Conservation (phyloP, 768 basidiomycete species). For the Lentinula guzmanii region DNA sequence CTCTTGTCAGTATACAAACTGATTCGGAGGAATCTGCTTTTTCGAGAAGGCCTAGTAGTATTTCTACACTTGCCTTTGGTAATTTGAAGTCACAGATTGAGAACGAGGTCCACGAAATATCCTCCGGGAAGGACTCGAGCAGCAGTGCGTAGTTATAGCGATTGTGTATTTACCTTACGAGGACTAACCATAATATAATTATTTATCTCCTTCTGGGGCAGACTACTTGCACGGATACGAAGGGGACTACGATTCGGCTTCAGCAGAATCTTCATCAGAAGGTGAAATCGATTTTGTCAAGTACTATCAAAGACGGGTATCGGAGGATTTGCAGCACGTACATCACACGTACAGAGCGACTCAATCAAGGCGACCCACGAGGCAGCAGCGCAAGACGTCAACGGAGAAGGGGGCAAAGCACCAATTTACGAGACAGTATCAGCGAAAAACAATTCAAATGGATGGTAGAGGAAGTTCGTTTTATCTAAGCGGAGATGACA, state of each 20-base stretch:
- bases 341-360: not conserved
- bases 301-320: not conserved
- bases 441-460: not conserved
- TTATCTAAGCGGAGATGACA: not conserved
- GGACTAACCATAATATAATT: not conserved
- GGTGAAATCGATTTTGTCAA: not conserved
- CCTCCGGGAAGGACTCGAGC: conserved; percentile 3
- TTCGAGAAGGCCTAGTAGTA: not conserved
- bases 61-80: conserved; percentile 2
- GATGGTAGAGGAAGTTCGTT: not conserved
- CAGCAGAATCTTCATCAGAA: not conserved
- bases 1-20: not conserved
- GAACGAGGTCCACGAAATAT: not conserved
- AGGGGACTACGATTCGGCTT: conserved; percentile 1
- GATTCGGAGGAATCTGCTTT: not conserved
- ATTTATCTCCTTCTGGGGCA: not conserved
- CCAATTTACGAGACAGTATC: not conserved
- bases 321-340: conserved; percentile 3
- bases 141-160: conserved; percentile 3
- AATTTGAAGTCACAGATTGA: not conserved
- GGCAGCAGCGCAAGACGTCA: not conserved
- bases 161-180: not conserved
- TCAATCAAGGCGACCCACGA: not conserved
- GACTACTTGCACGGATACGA: conserved; percentile 2
- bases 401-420: not conserved